Percentiles rank a stretch among this genome's conserved stretches.
These are phyloP conservation scores for Candida wancherniae DNA, from an alignment of 805 yeast genomes.

Conservation along the genomic window DNA sequence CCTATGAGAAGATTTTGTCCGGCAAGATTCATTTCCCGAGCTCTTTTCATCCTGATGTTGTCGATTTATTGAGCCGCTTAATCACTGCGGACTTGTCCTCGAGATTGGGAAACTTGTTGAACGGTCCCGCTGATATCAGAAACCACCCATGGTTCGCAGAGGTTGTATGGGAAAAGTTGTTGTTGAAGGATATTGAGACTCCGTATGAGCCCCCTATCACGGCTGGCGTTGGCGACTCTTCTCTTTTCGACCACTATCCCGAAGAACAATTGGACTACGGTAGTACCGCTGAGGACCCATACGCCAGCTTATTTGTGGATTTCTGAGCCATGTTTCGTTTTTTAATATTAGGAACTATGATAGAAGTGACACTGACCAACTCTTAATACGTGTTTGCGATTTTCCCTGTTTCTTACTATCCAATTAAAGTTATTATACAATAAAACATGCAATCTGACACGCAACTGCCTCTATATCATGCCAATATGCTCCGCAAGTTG, in stretches of 20 bases:
- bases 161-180: constrained; percentile 56
- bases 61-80: constrained; percentile 46
- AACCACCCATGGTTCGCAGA: constrained; percentile 57
- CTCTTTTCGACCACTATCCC: constrained; percentile 40
- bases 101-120: constrained; percentile 54
- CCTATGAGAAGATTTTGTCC: constrained; percentile 53
- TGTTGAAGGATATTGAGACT: constrained; percentile 54
- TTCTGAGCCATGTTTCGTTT: constrained; percentile 22
- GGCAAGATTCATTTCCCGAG: constrained; percentile 52
- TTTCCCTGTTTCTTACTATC: too few relatives aligned
- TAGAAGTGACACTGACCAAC: too few relatives aligned
- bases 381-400: too few relatives aligned
- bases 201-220: constrained; percentile 64
- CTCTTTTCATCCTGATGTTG: constrained; percentile 50
- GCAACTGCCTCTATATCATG: too few relatives aligned
- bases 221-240: constrained; percentile 58
- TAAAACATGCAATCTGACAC: too few relatives aligned
- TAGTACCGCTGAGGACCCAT: constrained; percentile 35
- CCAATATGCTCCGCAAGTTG: too few relatives aligned
- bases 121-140: constrained; percentile 54
- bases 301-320: constrained; percentile 31
- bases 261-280: constrained; percentile 42
- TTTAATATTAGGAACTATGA: too few relatives aligned
- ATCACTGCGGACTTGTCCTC: constrained; percentile 53
- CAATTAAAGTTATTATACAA: too few relatives aligned